Evolutionary conservation across 495 filamentous ascomycete species (phyloP).

Genomic region (Penicillium paxilli): DNA sequence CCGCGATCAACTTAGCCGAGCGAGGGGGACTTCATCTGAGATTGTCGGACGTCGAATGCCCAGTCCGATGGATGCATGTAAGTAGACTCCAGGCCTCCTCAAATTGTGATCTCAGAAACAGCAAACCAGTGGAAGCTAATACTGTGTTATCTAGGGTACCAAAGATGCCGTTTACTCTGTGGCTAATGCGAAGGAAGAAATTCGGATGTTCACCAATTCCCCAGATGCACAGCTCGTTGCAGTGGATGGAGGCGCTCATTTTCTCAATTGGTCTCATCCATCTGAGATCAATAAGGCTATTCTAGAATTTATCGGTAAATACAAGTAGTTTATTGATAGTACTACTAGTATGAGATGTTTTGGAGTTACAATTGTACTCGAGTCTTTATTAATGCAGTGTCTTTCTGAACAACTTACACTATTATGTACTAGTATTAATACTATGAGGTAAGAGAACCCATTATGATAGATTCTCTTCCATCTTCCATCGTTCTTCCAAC

Average conservation of each 20-base stretch:
- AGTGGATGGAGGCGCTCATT: constrained; percentile 57
- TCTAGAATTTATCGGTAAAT: constrained; percentile 3
- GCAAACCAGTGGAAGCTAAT: too few relatives aligned
- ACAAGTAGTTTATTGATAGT: too few relatives aligned
- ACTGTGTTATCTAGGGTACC: constrained; percentile 42
- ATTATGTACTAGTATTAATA: too few relatives aligned
- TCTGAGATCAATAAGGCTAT: constrained; percentile 9
- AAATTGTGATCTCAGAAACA: too few relatives aligned
- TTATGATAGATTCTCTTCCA: too few relatives aligned
- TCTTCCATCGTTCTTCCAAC: too few relatives aligned
- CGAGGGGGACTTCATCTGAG: constrained; percentile 57
- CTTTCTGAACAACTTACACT: too few relatives aligned
- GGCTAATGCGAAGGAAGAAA: constrained; percentile 52
- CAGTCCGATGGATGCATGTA: constrained; percentile 65
- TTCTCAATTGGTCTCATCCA: constrained; percentile 47
- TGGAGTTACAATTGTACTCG: too few relatives aligned
- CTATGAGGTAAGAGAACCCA: too few relatives aligned
- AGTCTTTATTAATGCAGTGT: too few relatives aligned
- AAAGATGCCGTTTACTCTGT: constrained; percentile 52
- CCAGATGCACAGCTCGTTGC: constrained; percentile 48
- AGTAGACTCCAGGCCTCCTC: too few relatives aligned
- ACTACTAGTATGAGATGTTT: too few relatives aligned
- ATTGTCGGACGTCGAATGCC: constrained; percentile 56
- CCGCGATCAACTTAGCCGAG: constrained; percentile 55
- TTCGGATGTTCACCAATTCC: constrained; percentile 56